Base-by-base conservation (phyloP, 2,329 filamentous ascomycete species). In the Elsinoe fawcettii region DNA sequence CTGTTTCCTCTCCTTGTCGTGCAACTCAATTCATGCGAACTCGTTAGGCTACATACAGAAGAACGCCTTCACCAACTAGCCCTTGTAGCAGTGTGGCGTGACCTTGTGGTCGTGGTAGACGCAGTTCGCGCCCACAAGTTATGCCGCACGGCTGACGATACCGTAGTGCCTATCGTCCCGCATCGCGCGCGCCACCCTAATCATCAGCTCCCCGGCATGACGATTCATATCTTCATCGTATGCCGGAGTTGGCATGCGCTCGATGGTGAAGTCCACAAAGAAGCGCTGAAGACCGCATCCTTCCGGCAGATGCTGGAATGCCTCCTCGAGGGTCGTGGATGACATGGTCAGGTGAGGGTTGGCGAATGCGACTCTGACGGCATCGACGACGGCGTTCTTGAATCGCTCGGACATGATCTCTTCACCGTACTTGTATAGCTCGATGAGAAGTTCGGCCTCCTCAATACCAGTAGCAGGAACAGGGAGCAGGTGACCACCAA, bases 321-420 rank as follows among this genome's bases (percentile, higher is more conserved):
- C 49, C 25, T 34, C 30, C 49, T 53, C 49, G 49, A 53, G 49
- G 2, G 34, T 18, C 32, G 14, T 7, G 25, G 25, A 30, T 14
- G 30, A 53, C 32, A 53, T 23, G 12, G 30, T 7, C 3, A 53
- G 30, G 32, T 14, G 14, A 30, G 49, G 30, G 18, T 53, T n/a
- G 8, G n/a, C 49, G 18, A 34, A 34, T 14, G 12, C 30, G 16
- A 6, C 18, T 11, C 49, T 27, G 9, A 18, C 25, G 14, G 25
- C 18, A 18, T 53, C 34, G 32, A 53, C 39, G 49, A 53, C 32
- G 49, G 30, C 32, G 49, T 53, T 53, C 34, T 53, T 53, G 49
- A 53, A 53, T 22, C n/a, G 25, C 32, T 53, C 49, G 49, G 12
- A 18, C 8, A 53, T 30, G 32, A 53, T 27, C 22, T 53, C 20